A percentile compares a stretch with the other conserved stretches of the same genome.
phyloP scores from a whole-genome alignment of 495 filamentous ascomycete species.

The Chaetomium cochliodes region DNA sequence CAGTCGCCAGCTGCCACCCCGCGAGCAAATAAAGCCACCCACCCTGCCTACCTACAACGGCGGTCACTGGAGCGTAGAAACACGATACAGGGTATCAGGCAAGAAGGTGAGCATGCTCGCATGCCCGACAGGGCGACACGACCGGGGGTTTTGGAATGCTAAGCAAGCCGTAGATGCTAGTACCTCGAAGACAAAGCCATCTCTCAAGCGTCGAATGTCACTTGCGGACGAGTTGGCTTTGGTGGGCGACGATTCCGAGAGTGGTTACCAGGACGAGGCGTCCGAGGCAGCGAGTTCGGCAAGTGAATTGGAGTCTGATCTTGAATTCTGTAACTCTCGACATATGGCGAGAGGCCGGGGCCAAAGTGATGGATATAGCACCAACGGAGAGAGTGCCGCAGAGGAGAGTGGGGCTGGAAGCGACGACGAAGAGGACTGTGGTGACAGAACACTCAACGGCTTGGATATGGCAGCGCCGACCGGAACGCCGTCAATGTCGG shows the following conservation, averaged over 20 bases:
- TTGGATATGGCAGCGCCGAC: not conserved
- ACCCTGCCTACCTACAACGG: not conserved
- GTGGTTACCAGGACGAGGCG: constrained; percentile 19
- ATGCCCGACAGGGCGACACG: not conserved
- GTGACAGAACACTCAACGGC: not conserved
- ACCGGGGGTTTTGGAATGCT: not conserved
- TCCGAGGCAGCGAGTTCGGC: constrained; percentile 10
- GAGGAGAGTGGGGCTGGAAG: constrained; percentile 3
- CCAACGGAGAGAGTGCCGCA: constrained; percentile 1
- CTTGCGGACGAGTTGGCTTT: constrained; percentile 29
- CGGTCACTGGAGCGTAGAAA: constrained; percentile 13
- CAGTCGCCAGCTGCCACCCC: not conserved
- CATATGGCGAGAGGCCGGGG: not conserved
- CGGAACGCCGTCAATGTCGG: no score
- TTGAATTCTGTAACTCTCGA: constrained; percentile 9
- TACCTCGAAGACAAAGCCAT: not conserved
- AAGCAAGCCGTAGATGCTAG: not conserved
- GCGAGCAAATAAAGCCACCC: not conserved
- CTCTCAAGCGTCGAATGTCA: constrained; percentile 19
- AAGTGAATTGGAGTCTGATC: constrained; percentile 12
- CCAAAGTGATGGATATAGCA: constrained; percentile 5
- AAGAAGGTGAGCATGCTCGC: constrained; percentile 20
- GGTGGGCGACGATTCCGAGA: constrained; percentile 22
- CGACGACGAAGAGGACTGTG: not conserved
- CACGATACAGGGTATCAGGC: constrained; percentile 22